Conservation (phyloP, 495 filamentous ascomycete genomes). For the Aspergillus diversus region DNA sequence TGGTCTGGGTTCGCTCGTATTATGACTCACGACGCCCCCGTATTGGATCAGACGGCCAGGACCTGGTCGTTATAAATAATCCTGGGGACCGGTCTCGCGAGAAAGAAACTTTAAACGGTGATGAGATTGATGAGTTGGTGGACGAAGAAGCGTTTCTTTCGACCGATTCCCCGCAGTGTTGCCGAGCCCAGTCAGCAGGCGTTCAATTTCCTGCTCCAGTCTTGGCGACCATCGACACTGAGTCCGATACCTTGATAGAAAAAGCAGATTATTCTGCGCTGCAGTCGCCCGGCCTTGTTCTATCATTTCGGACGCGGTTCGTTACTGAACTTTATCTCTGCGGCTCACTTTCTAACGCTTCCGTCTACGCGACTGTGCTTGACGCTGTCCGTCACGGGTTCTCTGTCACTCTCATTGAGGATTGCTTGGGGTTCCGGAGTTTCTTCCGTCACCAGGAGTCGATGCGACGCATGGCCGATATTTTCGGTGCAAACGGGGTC, state of each 20-base stretch:
- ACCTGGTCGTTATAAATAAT: slow-evolving; percentile 41
- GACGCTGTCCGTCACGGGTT: slow-evolving; percentile 89
- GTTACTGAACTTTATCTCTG: slow-evolving; percentile 93
- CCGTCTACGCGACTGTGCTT: slow-evolving; percentile 88
- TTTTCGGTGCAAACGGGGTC: slow-evolving; percentile 71
- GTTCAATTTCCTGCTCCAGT: slow-evolving; percentile 68
- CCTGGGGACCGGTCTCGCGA: slow-evolving; percentile 22
- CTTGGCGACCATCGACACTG: slow-evolving; percentile 54
- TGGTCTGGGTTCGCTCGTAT: slow-evolving; percentile 86
- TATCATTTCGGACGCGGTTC: slow-evolving; percentile 72
- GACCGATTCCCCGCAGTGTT: slow-evolving; percentile 55
- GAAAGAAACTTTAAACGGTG: slow-evolving; percentile 19
- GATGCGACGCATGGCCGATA: slow-evolving; percentile 72
- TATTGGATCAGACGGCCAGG: slow-evolving; percentile 48
- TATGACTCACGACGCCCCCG: slow-evolving; percentile 64
- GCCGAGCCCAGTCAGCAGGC: slow-evolving; percentile 62
- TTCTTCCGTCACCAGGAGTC: slow-evolving; percentile 74
- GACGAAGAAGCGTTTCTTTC: slow-evolving; percentile 69
- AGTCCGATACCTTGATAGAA: slow-evolving; percentile 68
- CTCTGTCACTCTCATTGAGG: slow-evolving; percentile 80
- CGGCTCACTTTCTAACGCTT: slow-evolving; percentile 85
- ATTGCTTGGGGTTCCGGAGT: slow-evolving; percentile 85
- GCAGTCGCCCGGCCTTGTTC: slow-evolving; percentile 69
- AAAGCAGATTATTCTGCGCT: slow-evolving; percentile 93
- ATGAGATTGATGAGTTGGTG: slow-evolving; percentile 35